phyloP scores from a whole-genome alignment of 2,329 filamentous ascomycete species.

The Ophiocordyceps camponoti-leonardi region DNA sequence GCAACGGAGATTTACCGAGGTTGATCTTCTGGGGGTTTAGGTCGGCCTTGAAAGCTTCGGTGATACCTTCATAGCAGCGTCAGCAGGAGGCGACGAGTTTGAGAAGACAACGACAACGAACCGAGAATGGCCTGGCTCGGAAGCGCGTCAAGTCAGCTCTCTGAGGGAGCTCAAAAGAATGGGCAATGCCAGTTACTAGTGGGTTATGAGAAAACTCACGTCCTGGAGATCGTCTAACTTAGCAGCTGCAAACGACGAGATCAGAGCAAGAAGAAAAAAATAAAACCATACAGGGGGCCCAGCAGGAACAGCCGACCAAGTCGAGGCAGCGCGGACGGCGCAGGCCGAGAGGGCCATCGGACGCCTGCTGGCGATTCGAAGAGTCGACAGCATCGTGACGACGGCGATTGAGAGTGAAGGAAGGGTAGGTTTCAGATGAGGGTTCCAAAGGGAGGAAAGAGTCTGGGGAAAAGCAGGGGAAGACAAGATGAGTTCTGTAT shows the following conservation, averaged over 20 bases:
- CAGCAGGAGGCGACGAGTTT: neutral
- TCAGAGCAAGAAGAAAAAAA: neutral
- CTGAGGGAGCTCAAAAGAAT: neutral
- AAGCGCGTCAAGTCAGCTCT: neutral
- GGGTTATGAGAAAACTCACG: conserved; percentile 3
- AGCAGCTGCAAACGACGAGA: neutral
- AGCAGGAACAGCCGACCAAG: conserved; percentile 82
- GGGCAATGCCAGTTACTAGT: no score
- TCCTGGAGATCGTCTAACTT: conserved; percentile 3
- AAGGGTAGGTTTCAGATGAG: neutral
- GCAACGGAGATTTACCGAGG: conserved; percentile 40
- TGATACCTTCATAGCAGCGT: conserved; percentile 47
- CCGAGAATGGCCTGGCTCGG: conserved; percentile 53
- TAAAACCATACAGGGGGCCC: conserved; percentile 69
- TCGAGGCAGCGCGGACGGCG: conserved; percentile 46
- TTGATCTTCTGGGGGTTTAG: conserved; percentile 93
- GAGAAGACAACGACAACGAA: conserved; percentile 20
- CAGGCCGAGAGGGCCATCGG: conserved; percentile 21
- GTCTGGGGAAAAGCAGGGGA: no score
- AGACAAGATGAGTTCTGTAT: neutral
- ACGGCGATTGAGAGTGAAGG: neutral
- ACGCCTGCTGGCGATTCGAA: conserved; percentile 32
- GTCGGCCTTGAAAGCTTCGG: conserved; percentile 98
- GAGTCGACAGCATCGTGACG: conserved; percentile 33
- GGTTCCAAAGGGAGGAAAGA: neutral